These are phyloP conservation scores for Rhododendron mucronatum DNA, from an alignment of 148 eudicot genomes.

Conservation along the genomic window DNA sequence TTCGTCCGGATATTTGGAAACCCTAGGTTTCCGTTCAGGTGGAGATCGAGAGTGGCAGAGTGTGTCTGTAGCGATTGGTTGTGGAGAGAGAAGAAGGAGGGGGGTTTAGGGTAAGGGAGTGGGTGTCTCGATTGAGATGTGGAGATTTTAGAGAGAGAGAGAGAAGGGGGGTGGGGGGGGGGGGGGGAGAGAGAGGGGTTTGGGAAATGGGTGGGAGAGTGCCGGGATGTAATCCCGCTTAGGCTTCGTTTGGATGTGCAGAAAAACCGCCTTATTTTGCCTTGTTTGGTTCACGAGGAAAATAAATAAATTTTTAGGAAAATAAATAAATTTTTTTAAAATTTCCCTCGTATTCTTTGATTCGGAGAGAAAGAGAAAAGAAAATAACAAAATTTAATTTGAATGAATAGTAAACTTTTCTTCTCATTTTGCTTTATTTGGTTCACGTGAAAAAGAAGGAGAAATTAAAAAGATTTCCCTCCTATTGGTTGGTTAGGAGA, in stretches of 20 bases:
- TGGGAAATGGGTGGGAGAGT: not conserved
- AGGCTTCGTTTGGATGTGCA: not conserved
- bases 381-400: too few species aligned
- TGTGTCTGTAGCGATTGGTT: not conserved
- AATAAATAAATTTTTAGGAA: too few species aligned
- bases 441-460: too few species aligned
- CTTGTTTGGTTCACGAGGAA: too few species aligned
- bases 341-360: too few species aligned
- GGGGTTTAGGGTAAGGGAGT: not conserved
- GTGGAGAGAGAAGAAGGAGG: not conserved
- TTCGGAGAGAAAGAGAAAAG: too few species aligned
- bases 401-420: too few species aligned
- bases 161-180: too few species aligned
- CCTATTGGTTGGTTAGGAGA: too few species aligned
- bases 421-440: too few species aligned
- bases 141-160: not conserved
- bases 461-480: too few species aligned
- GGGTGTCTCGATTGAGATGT: not conserved
- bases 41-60: not conserved
- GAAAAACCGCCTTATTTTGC: not conserved
- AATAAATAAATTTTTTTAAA: too few species aligned
- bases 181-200: not conserved
- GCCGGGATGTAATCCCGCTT: not conserved
- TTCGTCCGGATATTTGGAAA: not conserved
- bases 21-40: slow-evolving; percentile 1